A percentile compares a stretch with the other conserved stretches of the same genome.
Conservation (phyloP, 2,329 filamentous ascomycete species). For the Tolypocladium inflatum region DNA sequence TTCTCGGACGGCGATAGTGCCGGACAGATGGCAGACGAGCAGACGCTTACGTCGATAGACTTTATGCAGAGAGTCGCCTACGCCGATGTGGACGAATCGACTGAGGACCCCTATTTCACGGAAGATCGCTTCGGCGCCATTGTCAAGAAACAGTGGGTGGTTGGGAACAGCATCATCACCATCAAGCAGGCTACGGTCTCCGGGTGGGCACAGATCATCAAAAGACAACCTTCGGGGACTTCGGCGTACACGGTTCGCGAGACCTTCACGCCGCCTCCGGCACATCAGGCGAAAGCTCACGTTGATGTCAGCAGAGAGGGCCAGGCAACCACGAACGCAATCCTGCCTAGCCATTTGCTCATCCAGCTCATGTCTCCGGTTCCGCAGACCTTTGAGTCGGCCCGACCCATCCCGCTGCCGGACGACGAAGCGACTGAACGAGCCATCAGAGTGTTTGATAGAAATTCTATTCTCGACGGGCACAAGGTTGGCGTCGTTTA, state of each 20-base stretch:
- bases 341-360: constrained; percentile 65
- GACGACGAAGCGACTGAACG: constrained; percentile 59
- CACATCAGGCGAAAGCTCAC: constrained; percentile 42
- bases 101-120: constrained; percentile 56
- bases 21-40: constrained; percentile 70
- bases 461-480: constrained; percentile 81
- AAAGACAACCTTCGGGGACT: constrained; percentile 60
- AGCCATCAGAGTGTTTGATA: constrained; percentile 74
- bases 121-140: constrained; percentile 56
- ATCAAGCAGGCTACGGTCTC: constrained; percentile 60
- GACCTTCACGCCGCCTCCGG: constrained; percentile 47
- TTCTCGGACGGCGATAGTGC: constrained; percentile 67
- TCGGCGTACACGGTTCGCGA: constrained; percentile 51
- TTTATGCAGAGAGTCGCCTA: constrained; percentile 87
- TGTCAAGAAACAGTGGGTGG: constrained; percentile 58
- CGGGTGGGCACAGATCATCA: constrained; percentile 62
- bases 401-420: constrained; percentile 68
- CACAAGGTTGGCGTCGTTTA: constrained; percentile 96
- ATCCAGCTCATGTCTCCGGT: constrained; percentile 58
- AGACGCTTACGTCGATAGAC: constrained; percentile 87
- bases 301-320: constrained; percentile 40
- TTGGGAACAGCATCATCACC: constrained; percentile 65
- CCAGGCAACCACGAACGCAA: constrained; percentile 45
- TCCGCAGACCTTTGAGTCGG: constrained; percentile 46
- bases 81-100: constrained; percentile 74